Evolutionary conservation across 306 rosid species (phyloP).

Genomic region (Cucurbita argyrosperma): DNA sequence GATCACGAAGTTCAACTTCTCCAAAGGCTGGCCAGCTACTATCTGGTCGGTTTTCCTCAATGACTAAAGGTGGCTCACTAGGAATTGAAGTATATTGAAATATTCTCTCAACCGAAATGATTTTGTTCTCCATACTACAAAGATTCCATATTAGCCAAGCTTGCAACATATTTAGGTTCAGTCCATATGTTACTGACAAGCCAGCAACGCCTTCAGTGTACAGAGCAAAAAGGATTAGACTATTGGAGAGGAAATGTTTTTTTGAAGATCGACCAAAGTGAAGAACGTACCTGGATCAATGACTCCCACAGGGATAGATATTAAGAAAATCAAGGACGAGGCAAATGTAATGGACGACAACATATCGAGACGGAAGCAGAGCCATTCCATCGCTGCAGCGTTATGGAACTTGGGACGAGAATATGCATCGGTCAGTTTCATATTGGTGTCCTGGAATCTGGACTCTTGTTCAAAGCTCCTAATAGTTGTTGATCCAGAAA

Average conservation of each 20-base stretch:
- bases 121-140: slow-evolving; percentile 61
- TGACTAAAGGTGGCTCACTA: slow-evolving; percentile 64
- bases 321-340: slow-evolving; percentile 38
- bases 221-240: not conserved
- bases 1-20: slow-evolving; percentile 50
- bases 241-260: not conserved
- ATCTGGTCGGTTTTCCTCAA: slow-evolving; percentile 43
- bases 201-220: slow-evolving; percentile 54
- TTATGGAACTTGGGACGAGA: slow-evolving; percentile 39
- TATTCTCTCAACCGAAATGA: slow-evolving; percentile 78
- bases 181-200: slow-evolving; percentile 76
- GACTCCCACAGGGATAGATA: slow-evolving; percentile 38
- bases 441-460: slow-evolving; percentile 40
- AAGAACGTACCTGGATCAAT: slow-evolving; percentile 40
- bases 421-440: slow-evolving; percentile 43
- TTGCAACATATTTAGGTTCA: slow-evolving; percentile 42
- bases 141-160: slow-evolving; percentile 27
- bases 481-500: slow-evolving; percentile 66
- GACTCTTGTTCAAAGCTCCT: slow-evolving; percentile 63
- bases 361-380: slow-evolving; percentile 47
- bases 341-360: slow-evolving; percentile 44
- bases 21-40: slow-evolving; percentile 57
- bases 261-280: not conserved
- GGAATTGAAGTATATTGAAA: slow-evolving; percentile 54
- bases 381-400: slow-evolving; percentile 51